phyloP scores from a whole-genome alignment of 805 yeast genomes.

The Ogataea neopini region DNA sequence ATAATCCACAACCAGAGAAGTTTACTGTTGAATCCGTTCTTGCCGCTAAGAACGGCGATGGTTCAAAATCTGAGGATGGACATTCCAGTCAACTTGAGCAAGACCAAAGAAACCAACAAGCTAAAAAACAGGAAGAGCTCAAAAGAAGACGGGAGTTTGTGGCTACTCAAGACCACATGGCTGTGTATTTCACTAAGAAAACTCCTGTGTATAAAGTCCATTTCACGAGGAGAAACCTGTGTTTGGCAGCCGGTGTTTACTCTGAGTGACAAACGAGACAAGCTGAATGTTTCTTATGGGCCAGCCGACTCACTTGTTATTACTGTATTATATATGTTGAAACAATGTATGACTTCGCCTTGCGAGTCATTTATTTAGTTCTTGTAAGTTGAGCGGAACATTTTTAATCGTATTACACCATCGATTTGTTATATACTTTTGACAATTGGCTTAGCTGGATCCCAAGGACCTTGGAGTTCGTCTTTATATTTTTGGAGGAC shows the following conservation, averaged over 20 bases:
- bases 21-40: constrained; percentile 39
- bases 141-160: constrained; percentile 66
- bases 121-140: constrained; percentile 41
- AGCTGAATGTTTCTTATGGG: no score
- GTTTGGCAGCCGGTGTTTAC: constrained; percentile 92
- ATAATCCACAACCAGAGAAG: constrained; percentile 67
- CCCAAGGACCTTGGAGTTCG: constrained; percentile 94
- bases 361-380: no score
- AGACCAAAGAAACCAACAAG: constrained; percentile 17
- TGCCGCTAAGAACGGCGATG: constrained; percentile 32
- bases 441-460: constrained; percentile 73
- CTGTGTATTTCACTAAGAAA: constrained; percentile 89
- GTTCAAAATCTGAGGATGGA: constrained; percentile 23
- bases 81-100: constrained; percentile 21
- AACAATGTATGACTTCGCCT: not conserved
- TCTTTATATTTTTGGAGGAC: constrained; percentile 76
- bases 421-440: constrained; percentile 32
- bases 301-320: not conserved
- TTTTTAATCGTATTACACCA: no score
- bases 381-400: no score
- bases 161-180: constrained; percentile 89
- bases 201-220: constrained; percentile 93
- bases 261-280: no score
- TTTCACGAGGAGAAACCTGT: constrained; percentile 86
- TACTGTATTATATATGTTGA: not conserved